Conservation (phyloP, 2,329 filamentous ascomycete genomes). For the Fusarium concolor region DNA sequence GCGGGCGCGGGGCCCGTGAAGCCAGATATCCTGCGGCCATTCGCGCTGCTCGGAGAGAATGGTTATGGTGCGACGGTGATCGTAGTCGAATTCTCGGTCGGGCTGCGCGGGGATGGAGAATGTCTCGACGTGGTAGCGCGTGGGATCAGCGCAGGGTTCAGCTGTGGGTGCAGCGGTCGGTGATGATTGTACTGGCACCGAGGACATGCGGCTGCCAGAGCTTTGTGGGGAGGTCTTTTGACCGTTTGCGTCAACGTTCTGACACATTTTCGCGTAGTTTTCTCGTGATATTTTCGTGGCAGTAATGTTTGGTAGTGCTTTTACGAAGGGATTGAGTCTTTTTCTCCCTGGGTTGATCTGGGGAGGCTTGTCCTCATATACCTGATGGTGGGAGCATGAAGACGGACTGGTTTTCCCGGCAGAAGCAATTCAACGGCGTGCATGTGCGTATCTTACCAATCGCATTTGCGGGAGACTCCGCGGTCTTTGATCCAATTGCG, state of each 20-base stretch:
- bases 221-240: background rate
- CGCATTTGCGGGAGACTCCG: fast-evolving
- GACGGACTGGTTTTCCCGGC: too few relatives aligned
- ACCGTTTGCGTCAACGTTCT: background rate
- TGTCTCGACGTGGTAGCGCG: background rate
- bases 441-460: fast-evolving
- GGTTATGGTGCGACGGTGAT: slow-evolving; percentile 16
- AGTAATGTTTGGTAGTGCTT: too few relatives aligned
- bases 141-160: background rate
- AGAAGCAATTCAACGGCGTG: background rate
- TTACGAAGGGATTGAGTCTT: too few relatives aligned
- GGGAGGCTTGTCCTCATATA: slow-evolving; percentile 6
- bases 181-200: background rate
- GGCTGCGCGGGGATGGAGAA: slow-evolving; percentile 2
- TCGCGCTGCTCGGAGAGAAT: background rate
- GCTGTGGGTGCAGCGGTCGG: background rate
- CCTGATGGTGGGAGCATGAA: too few relatives aligned
- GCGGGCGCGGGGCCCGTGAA: slow-evolving; percentile 15
- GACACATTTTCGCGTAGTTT: background rate
- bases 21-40: slow-evolving; percentile 36
- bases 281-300: too few relatives aligned
- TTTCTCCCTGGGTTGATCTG: background rate
- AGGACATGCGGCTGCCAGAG: too few relatives aligned
- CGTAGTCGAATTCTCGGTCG: background rate
- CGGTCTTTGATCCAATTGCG: background rate